Evolutionary conservation across 768 basidiomycete genomes (phyloP).

Genomic region (Lactarius quietus): DNA sequence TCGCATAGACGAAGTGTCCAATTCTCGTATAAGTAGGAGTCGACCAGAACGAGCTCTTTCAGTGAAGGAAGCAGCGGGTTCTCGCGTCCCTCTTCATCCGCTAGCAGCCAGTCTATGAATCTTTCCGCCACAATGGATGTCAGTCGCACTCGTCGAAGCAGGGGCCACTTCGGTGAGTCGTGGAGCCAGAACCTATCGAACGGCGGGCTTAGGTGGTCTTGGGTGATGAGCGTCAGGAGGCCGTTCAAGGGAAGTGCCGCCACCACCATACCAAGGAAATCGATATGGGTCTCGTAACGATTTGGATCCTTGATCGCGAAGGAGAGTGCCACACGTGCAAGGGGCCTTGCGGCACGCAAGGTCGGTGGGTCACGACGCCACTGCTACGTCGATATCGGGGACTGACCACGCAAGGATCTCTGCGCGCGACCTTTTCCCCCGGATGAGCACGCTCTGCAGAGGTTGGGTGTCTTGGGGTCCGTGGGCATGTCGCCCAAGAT

Average conservation of each 20-base stretch:
- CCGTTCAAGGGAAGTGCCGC: not conserved
- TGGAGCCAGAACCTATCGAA: not conserved
- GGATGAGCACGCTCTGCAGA: not conserved
- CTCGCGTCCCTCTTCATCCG: not conserved
- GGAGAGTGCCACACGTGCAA: not conserved
- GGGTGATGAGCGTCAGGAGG: not conserved
- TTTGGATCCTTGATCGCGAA: no score
- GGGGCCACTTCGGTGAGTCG: not conserved
- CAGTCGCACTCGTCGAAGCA: not conserved
- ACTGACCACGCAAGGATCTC: not conserved
- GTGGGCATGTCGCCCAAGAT: not conserved
- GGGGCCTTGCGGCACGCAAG: not conserved
- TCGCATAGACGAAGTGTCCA: not conserved
- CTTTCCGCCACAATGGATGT: rapidly evolving
- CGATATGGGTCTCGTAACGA: not conserved
- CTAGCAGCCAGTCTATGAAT: not conserved
- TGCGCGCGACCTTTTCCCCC: not conserved
- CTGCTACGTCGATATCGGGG: not conserved
- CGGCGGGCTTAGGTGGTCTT: rapidly evolving
- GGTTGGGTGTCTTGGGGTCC: not conserved
- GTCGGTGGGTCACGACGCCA: not conserved
- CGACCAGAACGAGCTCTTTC: not conserved
- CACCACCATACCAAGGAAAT: not conserved
- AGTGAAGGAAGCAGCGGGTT: not conserved
- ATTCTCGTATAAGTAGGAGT: rapidly evolving